phyloP scores from a whole-genome alignment of 257 asterid genomes.

The Nicotiana noctiflora region DNA sequence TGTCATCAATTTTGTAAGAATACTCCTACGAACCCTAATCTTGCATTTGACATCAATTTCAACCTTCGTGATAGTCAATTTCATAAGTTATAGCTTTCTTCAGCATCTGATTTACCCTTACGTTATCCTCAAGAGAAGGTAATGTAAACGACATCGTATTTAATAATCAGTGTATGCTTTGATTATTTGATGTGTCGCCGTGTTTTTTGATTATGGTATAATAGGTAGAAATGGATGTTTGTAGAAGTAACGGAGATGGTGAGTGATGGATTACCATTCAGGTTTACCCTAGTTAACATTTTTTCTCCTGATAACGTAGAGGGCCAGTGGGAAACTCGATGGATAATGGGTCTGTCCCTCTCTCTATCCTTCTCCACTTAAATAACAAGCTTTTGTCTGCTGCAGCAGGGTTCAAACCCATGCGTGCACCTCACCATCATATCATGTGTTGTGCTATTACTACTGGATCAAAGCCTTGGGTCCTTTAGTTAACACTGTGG shows the following conservation, averaged over 20 bases:
- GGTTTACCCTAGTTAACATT: neutral
- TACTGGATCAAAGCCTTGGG: too few relatives aligned
- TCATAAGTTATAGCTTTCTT: neutral
- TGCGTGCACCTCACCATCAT: too few relatives aligned
- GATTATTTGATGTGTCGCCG: neutral
- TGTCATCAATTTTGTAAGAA: neutral
- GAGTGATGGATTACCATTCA: neutral
- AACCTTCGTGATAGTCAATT: neutral
- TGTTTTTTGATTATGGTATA: neutral
- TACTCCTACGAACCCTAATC: neutral
- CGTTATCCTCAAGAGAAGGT: neutral
- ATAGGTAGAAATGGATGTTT: neutral
- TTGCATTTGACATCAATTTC: neutral
- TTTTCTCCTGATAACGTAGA: too few relatives aligned
- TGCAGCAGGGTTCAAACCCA: too few relatives aligned
- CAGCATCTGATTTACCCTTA: neutral
- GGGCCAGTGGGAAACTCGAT: too few relatives aligned
- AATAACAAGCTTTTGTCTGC: too few relatives aligned
- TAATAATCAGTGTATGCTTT: neutral
- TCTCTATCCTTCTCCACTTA: too few relatives aligned
- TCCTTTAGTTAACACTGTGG: neutral
- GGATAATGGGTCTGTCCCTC: too few relatives aligned
- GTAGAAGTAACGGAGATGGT: neutral
- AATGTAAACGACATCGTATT: neutral
- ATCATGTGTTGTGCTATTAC: too few relatives aligned